Evolutionary conservation across 2,329 filamentous ascomycete species (phyloP).

Genomic region (Kalmusia sp.): DNA sequence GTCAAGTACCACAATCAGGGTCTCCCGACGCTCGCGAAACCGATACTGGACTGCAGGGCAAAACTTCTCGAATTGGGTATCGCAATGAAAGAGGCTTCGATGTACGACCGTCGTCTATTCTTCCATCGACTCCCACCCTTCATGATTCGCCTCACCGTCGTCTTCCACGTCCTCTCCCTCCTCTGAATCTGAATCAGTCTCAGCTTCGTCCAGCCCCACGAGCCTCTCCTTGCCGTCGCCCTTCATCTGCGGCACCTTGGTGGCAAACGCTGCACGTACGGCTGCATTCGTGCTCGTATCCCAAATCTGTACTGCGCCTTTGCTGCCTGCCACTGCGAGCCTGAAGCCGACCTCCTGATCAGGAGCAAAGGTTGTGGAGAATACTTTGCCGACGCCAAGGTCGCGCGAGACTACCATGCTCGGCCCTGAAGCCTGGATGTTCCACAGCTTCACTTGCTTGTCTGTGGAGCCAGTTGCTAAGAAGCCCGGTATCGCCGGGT

Average conservation of each 20-base stretch:
- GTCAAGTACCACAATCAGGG: neutral
- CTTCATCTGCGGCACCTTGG: constrained; percentile 66
- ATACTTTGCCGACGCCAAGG: constrained; percentile 92
- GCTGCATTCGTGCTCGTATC: constrained; percentile 93
- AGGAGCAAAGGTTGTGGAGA: constrained; percentile 87
- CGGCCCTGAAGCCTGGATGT: constrained; percentile 79
- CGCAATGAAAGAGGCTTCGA: constrained; percentile 1
- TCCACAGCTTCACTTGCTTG: constrained; percentile 97
- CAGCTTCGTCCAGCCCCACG: constrained; percentile 72
- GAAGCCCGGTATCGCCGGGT: constrained; percentile 87
- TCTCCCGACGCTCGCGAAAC: neutral
- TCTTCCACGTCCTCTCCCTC: constrained; percentile 55
- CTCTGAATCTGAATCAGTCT: constrained; percentile 68
- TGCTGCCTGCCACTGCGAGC: constrained; percentile 91
- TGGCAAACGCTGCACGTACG: constrained; percentile 84
- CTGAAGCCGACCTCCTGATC: constrained; percentile 91
- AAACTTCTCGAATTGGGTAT: constrained; percentile 9
- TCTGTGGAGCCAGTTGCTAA: constrained; percentile 93
- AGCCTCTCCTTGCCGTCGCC: constrained; percentile 75
- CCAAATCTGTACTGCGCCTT: constrained; percentile 92
- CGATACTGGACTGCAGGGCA: neutral
- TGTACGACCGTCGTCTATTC: constrained; percentile 33
- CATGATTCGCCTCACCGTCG: constrained; percentile 44
- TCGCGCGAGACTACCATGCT: constrained; percentile 91
- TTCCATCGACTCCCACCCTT: constrained; percentile 52